Evolutionary conservation across 805 yeast species (phyloP).

Genomic region (Metschnikowia corniflorae): DNA sequence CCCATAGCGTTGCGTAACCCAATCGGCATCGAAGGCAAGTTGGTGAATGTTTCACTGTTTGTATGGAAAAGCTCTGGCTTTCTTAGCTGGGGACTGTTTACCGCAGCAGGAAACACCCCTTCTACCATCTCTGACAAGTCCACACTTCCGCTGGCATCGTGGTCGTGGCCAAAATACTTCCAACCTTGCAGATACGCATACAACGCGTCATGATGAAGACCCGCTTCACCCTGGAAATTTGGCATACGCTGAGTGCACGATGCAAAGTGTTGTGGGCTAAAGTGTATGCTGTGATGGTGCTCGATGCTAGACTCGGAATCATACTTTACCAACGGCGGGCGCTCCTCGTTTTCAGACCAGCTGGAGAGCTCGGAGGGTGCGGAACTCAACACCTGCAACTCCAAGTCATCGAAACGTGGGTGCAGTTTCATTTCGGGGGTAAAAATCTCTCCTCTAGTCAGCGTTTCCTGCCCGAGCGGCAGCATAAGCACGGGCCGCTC

Average conservation of each 20-base stretch:
- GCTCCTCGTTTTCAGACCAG: slow-evolving; percentile 12
- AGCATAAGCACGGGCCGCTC: slow-evolving; percentile 7
- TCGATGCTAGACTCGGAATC: slow-evolving; percentile 11
- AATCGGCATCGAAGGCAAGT: slow-evolving; percentile 3
- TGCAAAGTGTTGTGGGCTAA: slow-evolving; percentile 7
- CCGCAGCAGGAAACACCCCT: slow-evolving; percentile 4
- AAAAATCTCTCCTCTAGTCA: slow-evolving; percentile 4
- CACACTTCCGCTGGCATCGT: slow-evolving; percentile 1
- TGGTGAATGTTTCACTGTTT: neutral
- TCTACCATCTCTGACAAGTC: slow-evolving; percentile 12
- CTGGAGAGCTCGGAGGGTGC: slow-evolving; percentile 13
- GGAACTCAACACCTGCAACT: slow-evolving; percentile 10
- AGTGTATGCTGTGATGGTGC: slow-evolving; percentile 9
- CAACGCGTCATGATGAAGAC: slow-evolving; percentile 2
- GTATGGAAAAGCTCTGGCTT: neutral
- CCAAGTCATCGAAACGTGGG: slow-evolving; percentile 9
- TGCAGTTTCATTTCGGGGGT: slow-evolving; percentile 8
- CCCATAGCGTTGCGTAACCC: slow-evolving; percentile 9
- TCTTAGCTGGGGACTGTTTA: neutral
- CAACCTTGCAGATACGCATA: slow-evolving; percentile 7
- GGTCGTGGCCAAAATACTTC: slow-evolving; percentile 4
- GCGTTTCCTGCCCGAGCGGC: slow-evolving; percentile 7
- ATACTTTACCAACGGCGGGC: slow-evolving; percentile 8
- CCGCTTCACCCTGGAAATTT: slow-evolving; percentile 1
- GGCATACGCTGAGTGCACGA: slow-evolving; percentile 1